Base-by-base conservation (phyloP, 768 basidiomycete species). In the Porphyrellus cyaneotinctus region DNA sequence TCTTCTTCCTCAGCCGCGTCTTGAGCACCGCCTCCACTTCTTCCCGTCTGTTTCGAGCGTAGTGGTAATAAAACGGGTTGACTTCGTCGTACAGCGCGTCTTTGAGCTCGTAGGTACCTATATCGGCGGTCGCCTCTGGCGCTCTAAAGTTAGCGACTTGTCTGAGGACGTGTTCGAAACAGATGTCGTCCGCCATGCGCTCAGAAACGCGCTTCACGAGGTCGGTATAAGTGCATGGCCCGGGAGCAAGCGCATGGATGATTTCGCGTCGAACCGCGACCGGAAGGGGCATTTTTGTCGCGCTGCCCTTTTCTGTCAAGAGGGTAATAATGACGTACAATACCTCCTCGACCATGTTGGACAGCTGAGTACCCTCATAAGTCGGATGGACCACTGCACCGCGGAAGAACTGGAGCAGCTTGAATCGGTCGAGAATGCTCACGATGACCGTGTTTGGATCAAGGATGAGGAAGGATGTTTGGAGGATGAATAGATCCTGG, bases 21-120 rank as follows among this genome's bases (percentile, higher is more conserved):
- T 82, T 78, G 43, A 95, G 72, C 5, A 88, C 79, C 37, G 76
- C 81, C 63, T 94, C 92, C 23, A 92, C 95, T 65, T 94, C 91
- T 61, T 95, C 91, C 36, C 94, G 81, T 60, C 91, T 86, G 72
- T 98, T 98, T 36, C 95, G 79, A 15, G 91, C 87, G 67, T 97
- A 97, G 65, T 97, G 95, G 64, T 88, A 90, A 74, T 95, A 97
- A 72, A 94, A 97, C 0, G 95, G 94, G 62, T 97, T 89, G 57
- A 97, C 88, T 57, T 97, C 89, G 55, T 85, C 87, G 67, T 83
- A 93, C 18, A 75, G 76, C 59, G 87, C 88, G 42, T 91, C 83
- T 66, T 85, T 88, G 48, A 98, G 81, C 55, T 94, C 86, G 70
- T 97, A 98, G n/a, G 82, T 72, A 0, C 97, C 95, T 0, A 78